Evolutionary conservation across 2,329 filamentous ascomycete genomes (phyloP).

Genomic region (Hawksworthiomyces lignivorus): DNA sequence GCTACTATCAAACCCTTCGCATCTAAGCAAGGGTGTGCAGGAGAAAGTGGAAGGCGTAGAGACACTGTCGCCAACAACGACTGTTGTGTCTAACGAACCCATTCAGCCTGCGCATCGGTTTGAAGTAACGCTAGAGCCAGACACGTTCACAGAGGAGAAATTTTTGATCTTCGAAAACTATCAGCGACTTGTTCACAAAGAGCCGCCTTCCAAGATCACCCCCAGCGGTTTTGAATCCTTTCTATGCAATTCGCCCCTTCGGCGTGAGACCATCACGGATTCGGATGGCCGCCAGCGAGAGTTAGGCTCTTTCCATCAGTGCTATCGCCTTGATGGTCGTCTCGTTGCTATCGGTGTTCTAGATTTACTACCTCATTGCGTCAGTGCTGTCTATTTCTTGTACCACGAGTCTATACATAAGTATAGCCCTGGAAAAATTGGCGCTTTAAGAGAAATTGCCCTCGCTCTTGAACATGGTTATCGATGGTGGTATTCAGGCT

Average conservation of each 20-base stretch:
- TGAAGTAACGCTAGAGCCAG: slow-evolving; percentile 61
- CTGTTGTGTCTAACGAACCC: neutral
- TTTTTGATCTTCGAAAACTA: slow-evolving; percentile 67
- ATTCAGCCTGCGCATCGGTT: slow-evolving; percentile 59
- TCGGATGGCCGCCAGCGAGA: slow-evolving; percentile 43
- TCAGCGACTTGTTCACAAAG: slow-evolving; percentile 64
- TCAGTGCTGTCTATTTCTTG: slow-evolving; percentile 77
- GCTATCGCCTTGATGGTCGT: slow-evolving; percentile 68
- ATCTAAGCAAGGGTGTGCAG: neutral
- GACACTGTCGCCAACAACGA: neutral
- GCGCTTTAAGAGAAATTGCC: slow-evolving; percentile 64
- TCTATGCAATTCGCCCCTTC: slow-evolving; percentile 63
- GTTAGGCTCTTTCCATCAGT: slow-evolving; percentile 73
- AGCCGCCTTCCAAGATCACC: slow-evolving; percentile 51
- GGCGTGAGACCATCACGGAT: slow-evolving; percentile 32
- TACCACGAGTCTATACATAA: slow-evolving; percentile 68
- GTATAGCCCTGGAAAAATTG: slow-evolving; percentile 66
- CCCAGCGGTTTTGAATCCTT: slow-evolving; percentile 60
- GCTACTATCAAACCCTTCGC: neutral
- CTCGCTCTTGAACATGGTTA: slow-evolving; percentile 63
- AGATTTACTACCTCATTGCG: slow-evolving; percentile 66
- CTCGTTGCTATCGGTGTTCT: slow-evolving; percentile 70
- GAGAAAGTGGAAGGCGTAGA: neutral
- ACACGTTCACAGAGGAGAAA: slow-evolving; percentile 69
- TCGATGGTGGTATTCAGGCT: slow-evolving; percentile 71